Percentiles rank a stretch among this genome's conserved stretches.
Evolutionary conservation across 2,329 filamentous ascomycete genomes (phyloP).

Genomic region (Penicillium sumatraense): DNA sequence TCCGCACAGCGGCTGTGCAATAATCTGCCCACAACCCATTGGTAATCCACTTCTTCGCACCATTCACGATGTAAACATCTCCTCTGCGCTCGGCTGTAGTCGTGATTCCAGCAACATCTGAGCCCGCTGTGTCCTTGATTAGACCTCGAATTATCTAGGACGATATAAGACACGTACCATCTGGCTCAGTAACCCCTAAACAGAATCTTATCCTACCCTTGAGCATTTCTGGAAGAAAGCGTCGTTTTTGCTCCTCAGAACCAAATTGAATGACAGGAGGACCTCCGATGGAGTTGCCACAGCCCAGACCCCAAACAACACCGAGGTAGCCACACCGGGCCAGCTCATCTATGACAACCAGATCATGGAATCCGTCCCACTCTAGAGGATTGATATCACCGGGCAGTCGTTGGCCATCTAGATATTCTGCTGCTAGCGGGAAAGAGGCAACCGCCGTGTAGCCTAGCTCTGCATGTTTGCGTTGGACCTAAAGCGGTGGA

Average conservation of each 20-base stretch:
- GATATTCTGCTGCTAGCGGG: conserved; percentile 21
- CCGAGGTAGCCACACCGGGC: conserved; percentile 41
- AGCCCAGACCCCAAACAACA: conserved; percentile 36
- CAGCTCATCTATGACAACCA: conserved; percentile 44
- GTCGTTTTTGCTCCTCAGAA: conserved; percentile 35
- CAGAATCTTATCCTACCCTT: conserved; percentile 62
- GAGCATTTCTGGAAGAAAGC: conserved; percentile 63
- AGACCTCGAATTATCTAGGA: background rate
- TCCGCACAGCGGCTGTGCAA: conserved; percentile 64
- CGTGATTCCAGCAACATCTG: conserved; percentile 63
- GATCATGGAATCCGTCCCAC: conserved; percentile 44
- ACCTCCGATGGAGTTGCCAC: conserved; percentile 38
- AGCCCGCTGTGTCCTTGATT: conserved; percentile 47
- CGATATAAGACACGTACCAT: conserved; percentile 31
- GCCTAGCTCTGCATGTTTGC: conserved; percentile 21
- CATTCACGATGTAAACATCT: conserved; percentile 61
- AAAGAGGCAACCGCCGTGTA: conserved; percentile 26
- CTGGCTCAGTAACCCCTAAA: conserved; percentile 59
- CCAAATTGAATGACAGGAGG: conserved; percentile 38
- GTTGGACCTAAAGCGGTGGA: background rate
- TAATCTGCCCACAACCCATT: conserved; percentile 61
- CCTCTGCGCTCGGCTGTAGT: conserved; percentile 58
- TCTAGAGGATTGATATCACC: conserved; percentile 34
- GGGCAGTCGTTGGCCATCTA: conserved; percentile 28
- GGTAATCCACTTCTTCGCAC: conserved; percentile 69